Percentiles rank a stretch among this genome's conserved stretches.
Conservation (phyloP, 108 stramenopile genomes). For the Bacterosira constricta region DNA sequence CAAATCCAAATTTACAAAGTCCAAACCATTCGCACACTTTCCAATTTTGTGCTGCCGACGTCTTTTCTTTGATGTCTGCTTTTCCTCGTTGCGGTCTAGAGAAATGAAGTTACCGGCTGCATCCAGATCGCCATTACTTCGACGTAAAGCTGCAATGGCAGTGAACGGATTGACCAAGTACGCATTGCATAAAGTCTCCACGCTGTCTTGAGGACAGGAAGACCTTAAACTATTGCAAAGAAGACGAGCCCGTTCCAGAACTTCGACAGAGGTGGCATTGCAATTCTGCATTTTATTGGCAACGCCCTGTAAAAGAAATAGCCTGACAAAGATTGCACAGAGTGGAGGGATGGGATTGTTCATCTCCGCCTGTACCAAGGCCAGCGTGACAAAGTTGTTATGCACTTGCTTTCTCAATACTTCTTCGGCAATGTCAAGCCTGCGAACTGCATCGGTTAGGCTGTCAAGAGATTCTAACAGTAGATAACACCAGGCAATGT, state of each 20-base stretch:
- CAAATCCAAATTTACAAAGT: constrained; percentile 31
- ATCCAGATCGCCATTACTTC: constrained; percentile 19
- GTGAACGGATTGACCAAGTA: constrained; percentile 1
- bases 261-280: neutral
- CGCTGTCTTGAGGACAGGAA: constrained; percentile 7
- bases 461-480: constrained; percentile 11
- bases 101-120: constrained; percentile 23
- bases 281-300: constrained; percentile 6
- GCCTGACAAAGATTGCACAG: constrained; percentile 20
- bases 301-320: constrained; percentile 30
- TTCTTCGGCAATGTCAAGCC: constrained; percentile 15
- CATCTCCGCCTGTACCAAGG: constrained; percentile 30
- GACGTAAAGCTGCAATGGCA: constrained; percentile 33
- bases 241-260: no score
- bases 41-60: constrained; percentile 21
- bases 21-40: constrained; percentile 10
- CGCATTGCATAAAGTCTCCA: constrained; percentile 17
- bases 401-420: constrained; percentile 32
- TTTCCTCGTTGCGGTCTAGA: constrained; percentile 3
- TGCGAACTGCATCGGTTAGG: constrained; percentile 12
- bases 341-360: constrained; percentile 31
- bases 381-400: constrained; percentile 31
- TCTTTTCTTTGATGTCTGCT: neutral
- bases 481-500: constrained; percentile 40
- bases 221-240: constrained; percentile 16